These are phyloP conservation scores for Boletus sp. DNA, from an alignment of 768 basidiomycete genomes.

Conservation along the genomic window DNA sequence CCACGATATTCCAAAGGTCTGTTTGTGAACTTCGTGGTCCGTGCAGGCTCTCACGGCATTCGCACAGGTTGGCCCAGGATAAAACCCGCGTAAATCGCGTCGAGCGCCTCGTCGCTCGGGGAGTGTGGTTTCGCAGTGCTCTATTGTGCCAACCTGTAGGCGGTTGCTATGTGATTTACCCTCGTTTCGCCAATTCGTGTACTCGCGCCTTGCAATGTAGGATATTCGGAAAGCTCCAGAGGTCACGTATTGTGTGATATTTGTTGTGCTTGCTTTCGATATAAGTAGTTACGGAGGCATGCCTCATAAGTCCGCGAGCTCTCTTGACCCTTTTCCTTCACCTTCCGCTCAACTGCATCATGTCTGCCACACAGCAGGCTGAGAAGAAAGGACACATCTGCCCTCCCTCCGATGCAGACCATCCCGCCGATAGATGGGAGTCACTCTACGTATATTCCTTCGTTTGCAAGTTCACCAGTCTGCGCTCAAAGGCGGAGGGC, in stretches of 20 bases:
- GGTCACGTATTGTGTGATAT: conserved; percentile 35
- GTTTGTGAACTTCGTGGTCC: conserved; percentile 26
- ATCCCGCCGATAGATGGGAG: conserved; percentile 86
- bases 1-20: conserved; percentile 91
- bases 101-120: conserved; percentile 20
- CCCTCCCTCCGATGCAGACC: conserved; percentile 59
- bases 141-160: conserved; percentile 17
- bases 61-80: conserved; percentile 81
- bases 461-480: conserved; percentile 76
- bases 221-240: conserved; percentile 25
- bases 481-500: conserved; percentile 75
- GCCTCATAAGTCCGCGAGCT: conserved; percentile 34
- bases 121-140: conserved; percentile 8
- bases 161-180: conserved; percentile 16
- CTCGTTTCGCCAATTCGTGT: conserved; percentile 19
- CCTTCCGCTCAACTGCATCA: conserved; percentile 34
- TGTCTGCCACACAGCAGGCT: conserved; percentile 35
- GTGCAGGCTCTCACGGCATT: conserved; percentile 29
- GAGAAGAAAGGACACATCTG: conserved; percentile 54
- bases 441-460: conserved; percentile 83
- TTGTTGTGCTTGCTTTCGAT: conserved; percentile 33
- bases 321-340: conserved; percentile 35
- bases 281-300: conserved; percentile 39
- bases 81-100: conserved; percentile 41
- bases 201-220: conserved; percentile 24